Base-by-base conservation (phyloP, 176 grass and related monocot species). In the Zea luxurians region DNA sequence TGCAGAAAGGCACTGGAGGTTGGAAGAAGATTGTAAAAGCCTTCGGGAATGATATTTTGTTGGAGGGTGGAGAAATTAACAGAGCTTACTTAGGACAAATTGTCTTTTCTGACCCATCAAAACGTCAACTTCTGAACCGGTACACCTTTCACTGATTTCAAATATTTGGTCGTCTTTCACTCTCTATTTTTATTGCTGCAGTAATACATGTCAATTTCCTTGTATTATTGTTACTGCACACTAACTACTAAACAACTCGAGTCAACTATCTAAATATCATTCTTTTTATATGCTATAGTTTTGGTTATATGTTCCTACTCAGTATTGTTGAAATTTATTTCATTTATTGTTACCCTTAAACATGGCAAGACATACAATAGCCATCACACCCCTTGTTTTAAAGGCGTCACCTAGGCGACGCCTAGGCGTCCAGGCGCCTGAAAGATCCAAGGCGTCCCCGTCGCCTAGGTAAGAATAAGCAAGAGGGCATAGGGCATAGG, bases 21-120 rank as follows among this genome's bases (percentile, higher is more conserved):
- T 97, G 89, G 94, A 97, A 91, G 84, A 97, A 97, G 77, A 84
- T 97, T 66, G 87, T 88, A 4, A 88, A 89, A 84, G 82, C 80
- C 72, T 97, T 97, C 77, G 94, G 94, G 9, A 64, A 91, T 77
- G 91, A 84, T 34, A 87, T 97, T 84, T 80, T 97, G 27, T 73
- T 91, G 48, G 89, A 93, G 49, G 90, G 70, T 86, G 94, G 89
- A 75, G 94, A 97, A 89, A 90, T 97, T 78, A 87, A 97, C 74
- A 80, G 94, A 75, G 86, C 89, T 81, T 79, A 17, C 48, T 76
- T 97, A 57, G 94, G 91, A 20, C 94, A 97, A 66, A 91, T 97
- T 63, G 86, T 97, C 5, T 97, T 97, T 69, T 70, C 91, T 79
- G 86, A 97, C 68, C 86, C 91, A 86, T 70, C 18, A 48, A 93